phyloP scores from a whole-genome alignment of 208 protist genomes.

The Phytomonas serpens region DNA sequence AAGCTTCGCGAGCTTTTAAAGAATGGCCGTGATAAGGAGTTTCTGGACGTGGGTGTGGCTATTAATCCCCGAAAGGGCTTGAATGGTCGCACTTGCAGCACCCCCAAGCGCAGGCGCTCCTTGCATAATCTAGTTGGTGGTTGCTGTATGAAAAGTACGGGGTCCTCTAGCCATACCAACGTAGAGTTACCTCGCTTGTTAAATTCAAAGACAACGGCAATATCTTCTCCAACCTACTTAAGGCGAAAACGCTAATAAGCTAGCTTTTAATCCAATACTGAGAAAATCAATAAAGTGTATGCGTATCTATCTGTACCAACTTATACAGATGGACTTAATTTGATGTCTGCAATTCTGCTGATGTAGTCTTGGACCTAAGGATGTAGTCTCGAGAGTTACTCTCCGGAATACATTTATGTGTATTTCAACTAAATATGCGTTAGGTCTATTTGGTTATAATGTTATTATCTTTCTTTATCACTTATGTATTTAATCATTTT shows the following conservation, averaged over 20 bases:
- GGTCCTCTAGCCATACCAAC: background rate
- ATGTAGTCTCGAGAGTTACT: background rate
- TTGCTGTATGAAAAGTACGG: background rate
- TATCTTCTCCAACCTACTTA: slow-evolving; percentile 7
- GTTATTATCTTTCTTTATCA: background rate
- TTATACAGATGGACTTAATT: background rate
- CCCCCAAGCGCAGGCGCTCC: background rate
- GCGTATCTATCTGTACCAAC: slow-evolving; percentile 3
- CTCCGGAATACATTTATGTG: background rate
- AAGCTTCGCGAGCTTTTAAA: slow-evolving; percentile 85
- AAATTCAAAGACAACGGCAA: background rate
- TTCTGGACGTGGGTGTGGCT: slow-evolving; percentile 21
- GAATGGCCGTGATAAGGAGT: slow-evolving; percentile 66
- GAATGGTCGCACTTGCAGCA: background rate
- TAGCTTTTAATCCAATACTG: slow-evolving; percentile 3
- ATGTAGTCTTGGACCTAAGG: background rate
- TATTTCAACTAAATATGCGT: background rate
- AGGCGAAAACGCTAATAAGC: slow-evolving; percentile 6
- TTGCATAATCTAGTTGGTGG: slow-evolving; percentile 2
- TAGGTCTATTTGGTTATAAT: background rate
- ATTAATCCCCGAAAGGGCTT: slow-evolving; percentile 14
- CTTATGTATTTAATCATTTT: background rate
- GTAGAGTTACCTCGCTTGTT: background rate
- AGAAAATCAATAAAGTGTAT: background rate
- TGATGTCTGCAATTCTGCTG: background rate